Evolutionary conservation across 768 basidiomycete species (phyloP), one percentile per base, ranked within the genome.

Genomic region (Lepiota venenata): DNA sequence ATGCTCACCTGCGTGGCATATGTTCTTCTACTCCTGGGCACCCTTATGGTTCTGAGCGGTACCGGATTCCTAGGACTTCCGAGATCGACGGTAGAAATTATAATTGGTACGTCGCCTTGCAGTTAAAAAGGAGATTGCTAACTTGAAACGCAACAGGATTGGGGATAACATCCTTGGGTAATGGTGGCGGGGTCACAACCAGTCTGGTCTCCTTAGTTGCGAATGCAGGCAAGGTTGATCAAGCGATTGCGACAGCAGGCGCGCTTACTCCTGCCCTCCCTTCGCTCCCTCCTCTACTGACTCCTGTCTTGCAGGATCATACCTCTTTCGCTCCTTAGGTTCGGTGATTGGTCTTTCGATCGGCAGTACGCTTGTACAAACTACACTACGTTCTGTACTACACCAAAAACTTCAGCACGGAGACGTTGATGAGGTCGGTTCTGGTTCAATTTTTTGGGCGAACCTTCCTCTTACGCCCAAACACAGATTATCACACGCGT

Each of bases 201-300:
- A 81, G 78, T 29, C 67, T 87, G 27, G 75, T 85, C 18, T 77
- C 83, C 1, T 66, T 85, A 40, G 84, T 85, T 36, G 80, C 84
- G 2, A 85, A 85, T 63, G 83, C 83, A 1, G 82, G 83, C 0
- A 73, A 74, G 18, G 74, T 69, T 32, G 81, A 85, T 60, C 83
- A 85, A 61, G 85, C 84, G 7, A 79, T 85, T 37, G 83, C 83
- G 1, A 87, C 83, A 9, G 83, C 83, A 36, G 80, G 83, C 80
- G 36, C 4, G 72, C 58, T 11, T 8, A 47, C 22, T 27, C 52
- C 32, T 14, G 12, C 29, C 22, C n/a, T n/a, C n/a, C 20, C 40
- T 11, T 7, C 12, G 35, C 22, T 12, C 3, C 51, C 10, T 29
- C 43, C 5, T 9, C n/a, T 8, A 11, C 41, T 42, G 8, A 51